These are phyloP conservation scores for Diplodia seriata DNA, from an alignment of 2,329 filamentous ascomycete species.

Conservation along the genomic window DNA sequence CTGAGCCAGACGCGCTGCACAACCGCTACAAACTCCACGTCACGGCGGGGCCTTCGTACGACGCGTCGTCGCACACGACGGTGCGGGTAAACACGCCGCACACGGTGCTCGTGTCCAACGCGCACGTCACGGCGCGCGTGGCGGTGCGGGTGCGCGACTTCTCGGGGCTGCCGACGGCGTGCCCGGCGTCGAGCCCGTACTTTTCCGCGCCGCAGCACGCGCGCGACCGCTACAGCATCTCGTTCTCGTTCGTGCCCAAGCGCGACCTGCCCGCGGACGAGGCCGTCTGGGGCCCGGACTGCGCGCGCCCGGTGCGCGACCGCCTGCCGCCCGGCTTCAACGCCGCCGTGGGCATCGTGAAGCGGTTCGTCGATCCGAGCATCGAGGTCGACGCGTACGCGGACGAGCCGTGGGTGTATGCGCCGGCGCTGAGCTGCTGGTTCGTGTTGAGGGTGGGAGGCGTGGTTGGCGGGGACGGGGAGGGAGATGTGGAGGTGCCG, in stretches of 20 bases:
- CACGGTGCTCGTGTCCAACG: conserved; percentile 40
- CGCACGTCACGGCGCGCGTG: conserved; percentile 43
- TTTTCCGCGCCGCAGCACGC: conserved; percentile 44
- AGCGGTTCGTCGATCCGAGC: conserved; percentile 46
- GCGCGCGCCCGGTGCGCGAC: conserved; percentile 46
- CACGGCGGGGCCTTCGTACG: conserved; percentile 47
- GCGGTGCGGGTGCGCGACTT: conserved; percentile 45
- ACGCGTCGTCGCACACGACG: conserved; percentile 41
- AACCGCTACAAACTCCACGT: conserved; percentile 48
- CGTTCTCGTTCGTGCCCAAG: conserved; percentile 49
- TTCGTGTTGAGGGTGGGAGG: conserved; percentile 44
- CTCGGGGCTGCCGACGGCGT: conserved; percentile 41
- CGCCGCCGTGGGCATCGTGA: conserved; percentile 48
- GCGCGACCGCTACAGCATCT: conserved; percentile 46
- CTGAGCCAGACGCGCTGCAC: conserved; percentile 14
- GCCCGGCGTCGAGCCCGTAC: conserved; percentile 42
- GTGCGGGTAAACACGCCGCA: conserved; percentile 44
- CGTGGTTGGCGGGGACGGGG: not conserved
- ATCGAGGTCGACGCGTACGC: conserved; percentile 47
- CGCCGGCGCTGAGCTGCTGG: conserved; percentile 45
- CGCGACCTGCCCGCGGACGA: conserved; percentile 42
- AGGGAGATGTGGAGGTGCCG: not conserved
- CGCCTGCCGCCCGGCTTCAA: conserved; percentile 48
- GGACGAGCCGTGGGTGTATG: conserved; percentile 48
- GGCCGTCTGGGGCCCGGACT: conserved; percentile 47